Evolutionary conservation across 345 rosid species (phyloP), one percentile per base, ranked within the genome.

Genomic region (Laguncularia racemosa): DNA sequence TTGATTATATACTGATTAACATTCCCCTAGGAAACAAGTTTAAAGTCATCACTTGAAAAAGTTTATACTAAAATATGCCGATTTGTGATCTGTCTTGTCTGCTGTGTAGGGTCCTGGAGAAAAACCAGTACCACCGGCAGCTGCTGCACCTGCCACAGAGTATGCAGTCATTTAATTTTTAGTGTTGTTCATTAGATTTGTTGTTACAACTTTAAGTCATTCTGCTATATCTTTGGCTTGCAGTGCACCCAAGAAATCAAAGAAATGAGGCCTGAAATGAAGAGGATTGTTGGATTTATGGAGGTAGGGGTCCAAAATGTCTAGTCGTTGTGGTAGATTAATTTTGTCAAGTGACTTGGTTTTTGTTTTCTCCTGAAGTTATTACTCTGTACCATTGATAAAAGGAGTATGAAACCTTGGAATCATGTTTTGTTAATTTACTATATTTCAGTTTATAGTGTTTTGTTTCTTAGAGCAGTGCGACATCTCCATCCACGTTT

Each of bases 81-180:
- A 14, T n/a, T 51, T 52, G 10, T 48, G 48, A 16, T n/a, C n/a
- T 54, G 58, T 15, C 21, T 13, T 53, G 16, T 28, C 13, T 33
- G 40, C 4, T 65, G 43, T 45, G 14, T 63, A 84, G 85, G 89
- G 93, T 26, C 93, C 89, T 55, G 80, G 78, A 66, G 90, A 73
- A 23, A 63, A 68, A 56, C 67, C 71, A 44, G 65, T 64, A 26
- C 57, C 69, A 6, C 77, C 80, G 53, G 61, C 77, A 59, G 71
- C 72, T 2, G 70, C 74, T 18, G 58, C 76, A 18, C 61, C 76
- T 0, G 69, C 50, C 45, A 46, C 68, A 14, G 61, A 21, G 63
- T 65, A 65, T 57, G 43, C 1, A 20, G 13, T 23, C 5, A 23
- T 21, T 43, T 20, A 1, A 28, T 13, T 33, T 11, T 11, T 14